These are phyloP conservation scores for Neoarthrinium moseri DNA, from an alignment of 2,329 filamentous ascomycete genomes.

Conservation along the genomic window DNA sequence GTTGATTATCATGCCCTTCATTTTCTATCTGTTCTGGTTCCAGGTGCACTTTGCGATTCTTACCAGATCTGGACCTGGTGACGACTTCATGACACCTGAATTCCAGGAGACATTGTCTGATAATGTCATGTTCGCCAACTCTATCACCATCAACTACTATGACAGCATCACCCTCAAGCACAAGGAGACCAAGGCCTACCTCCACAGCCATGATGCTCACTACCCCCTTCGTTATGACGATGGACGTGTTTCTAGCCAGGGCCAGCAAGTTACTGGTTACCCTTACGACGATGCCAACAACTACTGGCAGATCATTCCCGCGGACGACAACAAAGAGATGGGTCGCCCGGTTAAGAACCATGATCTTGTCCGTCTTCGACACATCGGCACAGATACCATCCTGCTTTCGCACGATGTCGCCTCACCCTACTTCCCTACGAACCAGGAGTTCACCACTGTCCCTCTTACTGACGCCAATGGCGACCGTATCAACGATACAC, in stretches of 20 bases:
- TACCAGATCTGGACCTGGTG: conserved; percentile 83
- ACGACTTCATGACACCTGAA: conserved; percentile 98
- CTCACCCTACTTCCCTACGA: conserved; percentile 93
- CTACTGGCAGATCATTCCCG: conserved; percentile 89
- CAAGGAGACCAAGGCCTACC: conserved; percentile 95
- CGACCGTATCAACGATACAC: conserved; percentile 78
- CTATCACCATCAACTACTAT: conserved; percentile 84
- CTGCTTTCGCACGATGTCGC: conserved; percentile 95
- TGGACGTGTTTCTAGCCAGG: conserved; percentile 93
- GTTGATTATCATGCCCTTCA: conserved; percentile 86
- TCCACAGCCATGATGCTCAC: conserved; percentile 86
- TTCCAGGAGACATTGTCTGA: conserved; percentile 97
- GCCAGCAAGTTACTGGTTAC: conserved; percentile 97
- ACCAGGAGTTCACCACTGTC: conserved; percentile 96
- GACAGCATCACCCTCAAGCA: conserved; percentile 85
- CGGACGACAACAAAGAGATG: conserved; percentile 54
- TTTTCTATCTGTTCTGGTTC: conserved; percentile 99
- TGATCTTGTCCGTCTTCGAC: conserved; percentile 82
- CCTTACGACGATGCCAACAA: conserved; percentile 99
- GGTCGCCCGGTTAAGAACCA: conserved; percentile 75
- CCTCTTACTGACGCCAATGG: conserved; percentile 69
- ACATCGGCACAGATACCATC: conserved; percentile 80
- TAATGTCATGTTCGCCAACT: conserved; percentile 87
- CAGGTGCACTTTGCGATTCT: conserved; percentile 97
- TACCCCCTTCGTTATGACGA: conserved; percentile 97